Evolutionary conservation across 805 yeast genomes (phyloP).

Genomic region (Teunomyces kruisii): DNA sequence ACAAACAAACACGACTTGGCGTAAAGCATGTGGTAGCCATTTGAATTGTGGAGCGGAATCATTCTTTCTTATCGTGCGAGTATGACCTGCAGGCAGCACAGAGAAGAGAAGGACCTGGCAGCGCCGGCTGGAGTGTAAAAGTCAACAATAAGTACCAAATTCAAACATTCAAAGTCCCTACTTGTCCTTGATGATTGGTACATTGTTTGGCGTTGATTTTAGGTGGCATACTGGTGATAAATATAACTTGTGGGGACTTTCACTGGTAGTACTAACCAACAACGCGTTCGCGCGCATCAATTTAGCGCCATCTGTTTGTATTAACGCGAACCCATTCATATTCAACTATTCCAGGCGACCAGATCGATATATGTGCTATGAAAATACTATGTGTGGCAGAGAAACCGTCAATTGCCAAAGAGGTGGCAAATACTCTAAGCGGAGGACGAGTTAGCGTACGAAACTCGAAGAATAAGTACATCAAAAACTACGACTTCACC

Average conservation of each 20-base stretch:
- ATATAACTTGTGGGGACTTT: not conserved
- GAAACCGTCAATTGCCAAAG: slow-evolving; percentile 90
- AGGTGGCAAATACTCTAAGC: slow-evolving; percentile 70
- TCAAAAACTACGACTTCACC: slow-evolving; percentile 76
- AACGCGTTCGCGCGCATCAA: not conserved
- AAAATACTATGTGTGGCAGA: slow-evolving; percentile 93
- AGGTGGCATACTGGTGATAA: too few species aligned
- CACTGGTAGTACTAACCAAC: not conserved
- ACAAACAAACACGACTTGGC: not conserved
- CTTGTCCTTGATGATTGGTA: too few species aligned
- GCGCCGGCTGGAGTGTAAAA: too few species aligned
- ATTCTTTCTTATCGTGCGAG: not conserved
- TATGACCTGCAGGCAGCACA: too few species aligned
- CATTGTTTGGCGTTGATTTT: too few species aligned
- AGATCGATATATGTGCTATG: slow-evolving; percentile 38
- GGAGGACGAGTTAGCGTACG: slow-evolving; percentile 62
- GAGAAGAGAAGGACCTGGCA: too few species aligned
- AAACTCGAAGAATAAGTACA: slow-evolving; percentile 55
- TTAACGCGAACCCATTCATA: not conserved
- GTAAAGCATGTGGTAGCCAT: not conserved
- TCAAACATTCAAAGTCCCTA: too few species aligned
- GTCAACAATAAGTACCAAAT: too few species aligned
- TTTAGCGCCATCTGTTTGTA: slow-evolving; percentile 2
- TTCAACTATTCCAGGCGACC: not conserved
- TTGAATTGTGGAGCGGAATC: not conserved